Conservation (phyloP, 352 stramenopile species). For the Pythium guiyangense region DNA sequence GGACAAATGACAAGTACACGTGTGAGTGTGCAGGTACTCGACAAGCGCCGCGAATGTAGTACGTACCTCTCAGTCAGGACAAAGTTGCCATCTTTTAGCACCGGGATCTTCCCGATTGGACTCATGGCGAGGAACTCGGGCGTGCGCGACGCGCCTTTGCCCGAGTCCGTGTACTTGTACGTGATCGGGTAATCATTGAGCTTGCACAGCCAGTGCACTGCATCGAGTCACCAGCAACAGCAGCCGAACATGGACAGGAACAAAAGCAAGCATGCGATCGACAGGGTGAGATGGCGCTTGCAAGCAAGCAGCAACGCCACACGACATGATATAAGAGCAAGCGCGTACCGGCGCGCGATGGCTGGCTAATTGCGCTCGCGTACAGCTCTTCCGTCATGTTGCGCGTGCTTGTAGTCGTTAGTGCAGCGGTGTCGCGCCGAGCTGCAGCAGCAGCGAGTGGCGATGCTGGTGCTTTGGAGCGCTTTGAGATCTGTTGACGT, state of each 20-base stretch:
- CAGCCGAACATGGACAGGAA: background rate
- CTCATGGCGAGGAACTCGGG: slow-evolving; percentile 49
- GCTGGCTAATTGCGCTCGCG: slow-evolving; percentile 57
- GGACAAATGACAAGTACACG: too few relatives aligned
- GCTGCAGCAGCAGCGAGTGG: background rate
- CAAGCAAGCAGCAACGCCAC: background rate
- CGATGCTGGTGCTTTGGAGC: too few relatives aligned
- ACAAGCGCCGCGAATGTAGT: background rate
- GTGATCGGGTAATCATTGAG: slow-evolving; percentile 54
- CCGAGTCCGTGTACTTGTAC: slow-evolving; percentile 49
- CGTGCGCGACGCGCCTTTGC: slow-evolving; percentile 48
- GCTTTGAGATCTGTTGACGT: too few relatives aligned
- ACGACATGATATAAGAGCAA: background rate
- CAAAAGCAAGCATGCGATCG: too few relatives aligned
- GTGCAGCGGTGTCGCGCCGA: background rate
- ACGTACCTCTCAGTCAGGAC: slow-evolving; percentile 56
- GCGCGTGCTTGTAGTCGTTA: background rate
- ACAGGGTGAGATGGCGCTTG: background rate
- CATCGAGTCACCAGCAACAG: background rate
- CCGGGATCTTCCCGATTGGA: slow-evolving; percentile 63
- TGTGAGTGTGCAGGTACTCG: too few relatives aligned
- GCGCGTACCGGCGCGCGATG: slow-evolving; percentile 40
- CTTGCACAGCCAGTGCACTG: slow-evolving; percentile 72
- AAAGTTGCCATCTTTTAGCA: slow-evolving; percentile 65
- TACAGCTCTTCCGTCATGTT: slow-evolving; percentile 55